Base-by-base conservation (phyloP, 2,329 filamentous ascomycete species). In the Ascocoryne sarcoides region DNA sequence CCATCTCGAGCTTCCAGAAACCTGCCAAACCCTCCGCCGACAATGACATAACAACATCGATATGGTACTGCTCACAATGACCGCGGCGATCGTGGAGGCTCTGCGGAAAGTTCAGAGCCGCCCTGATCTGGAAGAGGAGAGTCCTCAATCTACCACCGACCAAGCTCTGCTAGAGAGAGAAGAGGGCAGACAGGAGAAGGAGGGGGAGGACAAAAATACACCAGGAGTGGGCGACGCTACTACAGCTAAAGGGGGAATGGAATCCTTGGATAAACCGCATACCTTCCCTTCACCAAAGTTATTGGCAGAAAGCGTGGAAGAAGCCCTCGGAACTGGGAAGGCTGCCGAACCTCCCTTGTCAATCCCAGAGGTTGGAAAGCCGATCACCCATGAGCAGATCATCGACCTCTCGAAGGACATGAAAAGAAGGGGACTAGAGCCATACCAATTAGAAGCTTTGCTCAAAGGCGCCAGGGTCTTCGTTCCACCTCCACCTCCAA, bases 11-110 rank as follows among this genome's bases (percentile, higher is more conserved):
- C n/a, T n/a, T n/a, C n/a, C n/a, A n/a, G n/a, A n/a, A n/a, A n/a
- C n/a, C n/a, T n/a, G n/a, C n/a, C n/a, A n/a, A n/a, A n/a, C n/a
- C n/a, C n/a, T n/a, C n/a, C n/a, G 20, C 20, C n/a, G 5, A 42
- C 35, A 37, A 45, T 40, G 41, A 26, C 28, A 41, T 41, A 38
- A 39, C 12, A 18, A 38, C 39, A 30, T 19, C 29, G 32, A 47
- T 2, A 90, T 90, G 84, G 83, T 89, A 14, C 68, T 84, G 32
- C 75, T 92, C 31, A 84, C 79, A n/a, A 82, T 87, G 69, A 89
- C 83, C 3, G 60, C 73, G 52, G 67, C 74, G 51, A 76, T 85
- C 20, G 75, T 81, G 63, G 75, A 76, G 59, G 81, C 73, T 0
- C 56, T 89, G 9, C 53, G 66, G 12, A 60, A 52, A 43, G 45